These are phyloP conservation scores for Ophidiomyces ophidiicola DNA, from an alignment of 2,329 filamentous ascomycete genomes.

Conservation along the genomic window DNA sequence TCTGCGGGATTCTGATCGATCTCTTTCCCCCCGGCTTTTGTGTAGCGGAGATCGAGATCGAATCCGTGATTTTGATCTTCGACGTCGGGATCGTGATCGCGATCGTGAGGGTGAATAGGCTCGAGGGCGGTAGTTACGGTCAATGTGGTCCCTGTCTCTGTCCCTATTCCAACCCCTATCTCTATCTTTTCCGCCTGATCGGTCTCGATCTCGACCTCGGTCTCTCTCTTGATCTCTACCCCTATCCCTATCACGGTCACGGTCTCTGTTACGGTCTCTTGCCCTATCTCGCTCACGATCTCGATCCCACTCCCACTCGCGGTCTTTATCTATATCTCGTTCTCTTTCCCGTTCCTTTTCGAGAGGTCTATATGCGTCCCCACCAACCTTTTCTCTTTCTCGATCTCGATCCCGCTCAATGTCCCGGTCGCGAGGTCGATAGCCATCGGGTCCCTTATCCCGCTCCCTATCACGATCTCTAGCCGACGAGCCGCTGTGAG, in stretches of 20 bases:
- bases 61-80: constrained; percentile 14
- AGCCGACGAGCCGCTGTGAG: constrained; percentile 22
- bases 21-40: constrained; percentile 13
- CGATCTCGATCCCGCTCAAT: not conserved
- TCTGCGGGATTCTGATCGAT: constrained; percentile 15
- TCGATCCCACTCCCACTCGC: constrained; percentile 3
- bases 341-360: constrained; percentile 20
- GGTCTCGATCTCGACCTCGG: constrained; percentile 4
- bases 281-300: constrained; percentile 8
- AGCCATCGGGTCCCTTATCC: constrained; percentile 3
- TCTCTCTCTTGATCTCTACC: constrained; percentile 6
- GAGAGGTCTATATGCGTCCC: not conserved
- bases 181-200: constrained; percentile 10
- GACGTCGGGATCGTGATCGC: constrained; percentile 16
- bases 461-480: constrained; percentile 10
- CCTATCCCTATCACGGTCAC: constrained; percentile 15
- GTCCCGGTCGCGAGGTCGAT: constrained; percentile 5
- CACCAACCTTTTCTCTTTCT: constrained; percentile 3
- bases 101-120: constrained; percentile 17
- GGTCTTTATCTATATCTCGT: constrained; percentile 18
- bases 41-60: constrained; percentile 17
- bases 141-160: constrained; percentile 15
- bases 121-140: constrained; percentile 18
- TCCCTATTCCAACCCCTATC: constrained; percentile 14
- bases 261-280: constrained; percentile 14